Evolutionary conservation across 331 rosid species (phyloP), one percentile per base, ranked within the genome.

Genomic region (Cydonia oblonga): DNA sequence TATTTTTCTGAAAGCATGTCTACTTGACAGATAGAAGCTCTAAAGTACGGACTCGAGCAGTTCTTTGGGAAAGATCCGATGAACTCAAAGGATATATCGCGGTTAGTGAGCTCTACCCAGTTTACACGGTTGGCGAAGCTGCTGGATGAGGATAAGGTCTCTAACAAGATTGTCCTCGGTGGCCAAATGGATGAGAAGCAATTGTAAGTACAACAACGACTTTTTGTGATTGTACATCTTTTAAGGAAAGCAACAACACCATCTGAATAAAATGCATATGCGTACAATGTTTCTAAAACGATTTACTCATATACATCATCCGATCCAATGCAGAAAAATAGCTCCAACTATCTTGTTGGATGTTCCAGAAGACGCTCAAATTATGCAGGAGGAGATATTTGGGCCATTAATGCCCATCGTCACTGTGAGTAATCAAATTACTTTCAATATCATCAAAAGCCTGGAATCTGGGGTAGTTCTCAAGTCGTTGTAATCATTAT

Each of bases 371-470:
- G 97, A 91, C 9, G 66, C 91, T 42, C 66, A 46, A 64, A 75
- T 89, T 22, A 89, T 91, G 97, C 89, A 89, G 51, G 97, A 91
- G 62, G 97, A 91, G 80, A 91, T 91, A 79, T 89, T 89, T 76
- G 97, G 97, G 13, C 97, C 96, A 49, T 74, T 91, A 66, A 3
- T 91, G 84, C 96, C 97, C 64, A 89, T 91, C 60, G 49, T 89
- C 68, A 91, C 96, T n/a, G 97, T 91, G 42, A 84, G 96, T 81
- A n/a, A 29, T 38, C 60, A 26, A n/a, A 57, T 58, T 53, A 53
- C 22, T n/a, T 53, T 53, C 59, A 20, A 42, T 42, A 42, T 12
- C 2, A 42, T 42, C 2, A 13, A 42, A 13, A 13, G 6, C 49
- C 16, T 4, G 49, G 49, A 42, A 42, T 42, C 49, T 13, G 49